These are phyloP conservation scores for Ceratobasidium sp. DNA, from an alignment of 1,284 basidiomycete genomes.

Conservation along the genomic window DNA sequence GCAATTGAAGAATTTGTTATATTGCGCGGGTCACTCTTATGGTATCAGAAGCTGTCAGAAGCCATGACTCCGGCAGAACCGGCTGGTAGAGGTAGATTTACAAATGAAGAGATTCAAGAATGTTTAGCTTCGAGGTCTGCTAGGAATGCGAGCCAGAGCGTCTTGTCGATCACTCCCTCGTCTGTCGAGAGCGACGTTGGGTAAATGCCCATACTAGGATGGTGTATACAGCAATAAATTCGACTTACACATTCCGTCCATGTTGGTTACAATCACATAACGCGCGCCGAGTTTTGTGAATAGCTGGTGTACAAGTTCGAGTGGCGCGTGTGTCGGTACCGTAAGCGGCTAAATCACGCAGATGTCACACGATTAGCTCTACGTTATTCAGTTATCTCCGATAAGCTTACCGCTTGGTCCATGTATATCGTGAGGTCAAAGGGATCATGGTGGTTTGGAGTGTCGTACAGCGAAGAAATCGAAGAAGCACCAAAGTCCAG, in stretches of 20 bases:
- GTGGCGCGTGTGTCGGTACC: conserved; percentile 83
- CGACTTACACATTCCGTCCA: conserved; percentile 82
- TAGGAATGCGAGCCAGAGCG: conserved; percentile 89
- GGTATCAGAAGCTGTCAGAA: neutral
- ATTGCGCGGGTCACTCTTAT: conserved; percentile 31
- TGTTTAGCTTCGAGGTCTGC: conserved; percentile 40
- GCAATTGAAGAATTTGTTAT: neutral
- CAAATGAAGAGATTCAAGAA: conserved; percentile 20
- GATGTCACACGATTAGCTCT: conserved; percentile 46
- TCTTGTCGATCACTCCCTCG: conserved; percentile 93
- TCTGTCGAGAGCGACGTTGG: conserved; percentile 62
- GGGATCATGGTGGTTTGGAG: conserved; percentile 66
- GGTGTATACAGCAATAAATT: neutral
- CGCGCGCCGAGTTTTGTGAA: conserved; percentile 94
- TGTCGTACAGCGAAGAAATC: conserved; percentile 71
- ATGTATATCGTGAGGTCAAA: conserved; percentile 92
- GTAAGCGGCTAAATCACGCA: conserved; percentile 70
- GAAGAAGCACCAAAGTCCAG: conserved; percentile 66
- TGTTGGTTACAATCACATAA: conserved; percentile 88
- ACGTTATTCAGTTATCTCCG: conserved; percentile 49
- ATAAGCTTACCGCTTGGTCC: conserved; percentile 75
- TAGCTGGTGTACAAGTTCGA: conserved; percentile 91
- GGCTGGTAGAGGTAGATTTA: conserved; percentile 19
- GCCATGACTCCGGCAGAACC: neutral
- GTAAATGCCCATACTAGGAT: conserved; percentile 27